Base-by-base conservation (phyloP, 1,284 basidiomycete genomes). In the Trichosporon coremiiforme region DNA sequence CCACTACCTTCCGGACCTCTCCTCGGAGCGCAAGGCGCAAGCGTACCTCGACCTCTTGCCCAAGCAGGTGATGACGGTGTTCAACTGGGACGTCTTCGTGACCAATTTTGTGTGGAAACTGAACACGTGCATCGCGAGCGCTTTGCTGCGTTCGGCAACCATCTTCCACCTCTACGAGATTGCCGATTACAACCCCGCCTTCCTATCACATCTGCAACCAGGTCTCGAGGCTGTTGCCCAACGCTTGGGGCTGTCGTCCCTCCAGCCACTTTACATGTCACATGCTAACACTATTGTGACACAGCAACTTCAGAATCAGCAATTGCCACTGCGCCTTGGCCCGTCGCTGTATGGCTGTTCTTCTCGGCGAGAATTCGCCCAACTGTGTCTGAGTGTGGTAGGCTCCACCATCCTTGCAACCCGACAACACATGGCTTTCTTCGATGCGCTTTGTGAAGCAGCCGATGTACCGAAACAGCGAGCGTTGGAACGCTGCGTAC, bases 111-210 rank as follows among this genome's bases (percentile, higher is more conserved):
- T 98, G 15, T 89, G 88, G 71, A 85, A 95, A 33, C 89, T 90
- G 29, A 98, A 98, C 80, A 88, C 92, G 71, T 90, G 95, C 85
- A 87, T 98, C 36, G 87, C 89, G 20, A 92, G 90, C 77, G 91
- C 93, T 1, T 87, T 88, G 0, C 87, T 92, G 12, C 88, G 95
- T n/a, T 87, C 91, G n/a, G 90, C 89, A 0, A 88, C 94, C 1
- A 93, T 96, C 77, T 95, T 91, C 87, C 90, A 95, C 80, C 81
- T 98, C 45, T 85, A 98, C 69, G 93, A 95, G 79, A 87, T 89
- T 5, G 64, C 89, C 85, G 75, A 76, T 20, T 91, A 90, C 77
- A 62, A 33, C 17, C 57, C 31, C 4, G 57, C 35, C 57, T 62
- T 62, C n/a, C 84, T 86, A 8, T 77, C 76, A 6, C 90, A 93